Conservation (phyloP, 768 basidiomycete species). For the Boletus pseudopeckii region DNA sequence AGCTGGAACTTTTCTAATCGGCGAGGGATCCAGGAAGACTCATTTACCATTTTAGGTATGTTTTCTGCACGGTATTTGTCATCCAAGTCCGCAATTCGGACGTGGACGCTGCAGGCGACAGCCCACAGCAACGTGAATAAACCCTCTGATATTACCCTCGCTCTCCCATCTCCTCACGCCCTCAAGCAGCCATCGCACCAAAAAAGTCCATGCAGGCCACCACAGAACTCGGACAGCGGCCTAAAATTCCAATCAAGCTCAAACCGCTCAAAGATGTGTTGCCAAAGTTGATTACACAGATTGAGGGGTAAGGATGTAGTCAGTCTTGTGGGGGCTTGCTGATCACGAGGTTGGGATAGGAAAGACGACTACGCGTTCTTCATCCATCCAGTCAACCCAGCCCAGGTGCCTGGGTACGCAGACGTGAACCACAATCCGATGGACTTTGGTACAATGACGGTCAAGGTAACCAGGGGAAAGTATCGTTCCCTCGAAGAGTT, state of each 20-base stretch:
- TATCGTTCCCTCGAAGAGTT: constrained; percentile 82
- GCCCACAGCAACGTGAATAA: constrained; percentile 26
- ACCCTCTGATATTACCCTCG: constrained; percentile 57
- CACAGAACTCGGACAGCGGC: constrained; percentile 23
- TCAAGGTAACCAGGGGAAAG: constrained; percentile 70
- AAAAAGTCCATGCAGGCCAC: constrained; percentile 31
- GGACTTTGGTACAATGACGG: constrained; percentile 88
- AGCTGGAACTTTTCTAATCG: no score
- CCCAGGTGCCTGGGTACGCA: constrained; percentile 55
- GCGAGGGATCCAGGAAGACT: no score
- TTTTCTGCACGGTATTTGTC: no score
- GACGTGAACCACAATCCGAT: constrained; percentile 24
- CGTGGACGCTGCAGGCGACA: constrained; percentile 30
- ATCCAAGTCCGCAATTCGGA: constrained; percentile 8
- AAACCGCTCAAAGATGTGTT: constrained; percentile 79
- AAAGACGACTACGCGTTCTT: constrained; percentile 88
- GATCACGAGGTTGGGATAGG: constrained; percentile 37
- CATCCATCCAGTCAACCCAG: constrained; percentile 58
- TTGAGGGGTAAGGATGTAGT: constrained; percentile 59
- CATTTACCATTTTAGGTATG: constrained; percentile 6
- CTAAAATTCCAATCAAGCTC: constrained; percentile 54
- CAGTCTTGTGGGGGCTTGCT: background rate
- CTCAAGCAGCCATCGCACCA: constrained; percentile 53
- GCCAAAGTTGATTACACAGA: constrained; percentile 60
- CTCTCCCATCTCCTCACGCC: constrained; percentile 60